Evolutionary conservation across 495 filamentous ascomycete genomes (phyloP).

Genomic region (Neurospora discreta): DNA sequence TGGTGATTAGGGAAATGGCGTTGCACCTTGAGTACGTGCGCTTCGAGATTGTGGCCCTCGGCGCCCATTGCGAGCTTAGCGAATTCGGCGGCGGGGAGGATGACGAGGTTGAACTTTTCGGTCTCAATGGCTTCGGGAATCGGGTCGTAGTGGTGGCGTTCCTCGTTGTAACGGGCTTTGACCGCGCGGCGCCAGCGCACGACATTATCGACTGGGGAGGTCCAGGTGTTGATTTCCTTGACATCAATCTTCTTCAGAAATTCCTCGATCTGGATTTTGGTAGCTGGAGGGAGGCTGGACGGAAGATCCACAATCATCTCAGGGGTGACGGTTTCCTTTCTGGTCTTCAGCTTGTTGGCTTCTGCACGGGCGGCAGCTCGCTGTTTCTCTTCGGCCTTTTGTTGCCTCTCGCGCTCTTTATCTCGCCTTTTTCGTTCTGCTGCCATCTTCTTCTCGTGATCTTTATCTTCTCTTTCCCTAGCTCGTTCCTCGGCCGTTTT

Average conservation of each 20-base stretch:
- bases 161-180: slow-evolving; percentile 48
- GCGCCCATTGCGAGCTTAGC: slow-evolving; percentile 46
- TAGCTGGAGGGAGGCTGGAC: slow-evolving; percentile 30
- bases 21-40: slow-evolving; percentile 48
- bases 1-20: slow-evolving; percentile 39
- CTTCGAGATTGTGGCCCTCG: slow-evolving; percentile 41
- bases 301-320: slow-evolving; percentile 85
- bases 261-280: slow-evolving; percentile 41
- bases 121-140: slow-evolving; percentile 41
- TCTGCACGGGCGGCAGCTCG: slow-evolving; percentile 56
- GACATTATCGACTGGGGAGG: slow-evolving; percentile 43
- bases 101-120: slow-evolving; percentile 58
- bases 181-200: slow-evolving; percentile 70
- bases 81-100: slow-evolving; percentile 58
- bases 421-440: slow-evolving; percentile 36
- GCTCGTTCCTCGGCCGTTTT: slow-evolving; percentile 26
- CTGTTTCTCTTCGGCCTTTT: slow-evolving; percentile 54
- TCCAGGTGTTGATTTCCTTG: slow-evolving; percentile 28
- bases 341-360: slow-evolving; percentile 63
- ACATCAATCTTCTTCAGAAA: slow-evolving; percentile 33
- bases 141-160: slow-evolving; percentile 56
- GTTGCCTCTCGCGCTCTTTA: slow-evolving; percentile 44
- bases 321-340: slow-evolving; percentile 62
- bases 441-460: slow-evolving; percentile 15
- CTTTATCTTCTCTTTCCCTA: slow-evolving; percentile 24